Percentiles rank a stretch among this genome's conserved stretches.
Evolutionary conservation across 169 alveolate species (phyloP).

Genomic region (Plasmodium cynomolgi): DNA sequence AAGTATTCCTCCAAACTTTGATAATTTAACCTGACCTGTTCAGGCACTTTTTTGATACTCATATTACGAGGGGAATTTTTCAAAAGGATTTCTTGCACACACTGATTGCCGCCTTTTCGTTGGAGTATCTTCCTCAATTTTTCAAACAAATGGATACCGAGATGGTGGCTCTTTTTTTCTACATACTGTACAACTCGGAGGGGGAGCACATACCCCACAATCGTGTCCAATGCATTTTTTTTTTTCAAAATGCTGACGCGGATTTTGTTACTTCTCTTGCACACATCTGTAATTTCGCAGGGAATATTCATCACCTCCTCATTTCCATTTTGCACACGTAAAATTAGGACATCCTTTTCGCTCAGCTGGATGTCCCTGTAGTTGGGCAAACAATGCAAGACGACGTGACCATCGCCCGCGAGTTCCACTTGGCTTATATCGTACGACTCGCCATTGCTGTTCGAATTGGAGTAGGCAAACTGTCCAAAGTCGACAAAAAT

Average conservation of each 20-base stretch:
- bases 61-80: slow-evolving; percentile 3
- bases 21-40: slow-evolving; percentile 29
- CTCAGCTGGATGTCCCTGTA: slow-evolving; percentile 26
- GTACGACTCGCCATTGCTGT: not conserved
- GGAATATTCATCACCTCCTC: not conserved
- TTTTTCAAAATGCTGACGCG: not conserved
- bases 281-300: slow-evolving; percentile 10
- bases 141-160: not conserved
- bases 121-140: slow-evolving; percentile 6
- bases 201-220: not conserved
- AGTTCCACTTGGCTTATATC: slow-evolving; percentile 39
- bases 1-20: slow-evolving; percentile 25
- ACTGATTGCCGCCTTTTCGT: not conserved
- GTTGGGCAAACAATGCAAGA: slow-evolving; percentile 17
- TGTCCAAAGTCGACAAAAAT: slow-evolving; percentile 56
- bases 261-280: slow-evolving; percentile 10
- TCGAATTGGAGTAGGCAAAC: slow-evolving; percentile 15
- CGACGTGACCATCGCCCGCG: not conserved
- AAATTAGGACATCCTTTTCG: slow-evolving; percentile 1
- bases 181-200: not conserved
- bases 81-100: not conserved
- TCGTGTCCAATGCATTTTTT: not conserved
- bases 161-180: not conserved
- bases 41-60: slow-evolving; percentile 26
- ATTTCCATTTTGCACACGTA: not conserved